Base-by-base conservation (phyloP, 2,329 filamentous ascomycete genomes). In the Pyrenophora graminea region DNA sequence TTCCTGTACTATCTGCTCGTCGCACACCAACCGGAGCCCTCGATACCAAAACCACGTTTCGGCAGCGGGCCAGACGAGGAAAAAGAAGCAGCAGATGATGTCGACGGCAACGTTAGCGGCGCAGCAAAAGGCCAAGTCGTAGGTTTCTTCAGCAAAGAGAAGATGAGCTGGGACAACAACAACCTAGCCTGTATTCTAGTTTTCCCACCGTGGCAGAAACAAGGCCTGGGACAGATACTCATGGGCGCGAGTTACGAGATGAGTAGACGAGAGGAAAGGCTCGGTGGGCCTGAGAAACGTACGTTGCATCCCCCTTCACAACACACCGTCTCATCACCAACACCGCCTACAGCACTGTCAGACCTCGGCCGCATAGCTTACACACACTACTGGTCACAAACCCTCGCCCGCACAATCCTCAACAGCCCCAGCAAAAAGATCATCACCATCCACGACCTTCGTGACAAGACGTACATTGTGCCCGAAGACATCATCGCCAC, bases 121-220 rank as follows among this genome's bases (percentile, higher is more conserved):
- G 38, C 31, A 8, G 38, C 31, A 8, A 50, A 55, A 15, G 56
- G 61, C 3, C 85, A 87, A 67, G 86, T 97, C 25, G 84, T 93
- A 1, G 94, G 94, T n/a, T 97, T 97, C 81, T 99, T 97, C 78
- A 95, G 90, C 58, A 97, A 99, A 71, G 94, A 99, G 74, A 97
- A 97, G 73, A 89, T 97, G 80, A 96, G 91, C 3, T 99, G 94
- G 93, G 94, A 99, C 67, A 92, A 93, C 67, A 97, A 99, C 74
- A 99, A 97, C 61, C 82, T 99, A 4, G 94, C 94, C 1, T 99
- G 94, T 70, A 99, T 99, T 62, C 80, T 97, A 6, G 84, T 97
- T 13, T 97, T 97, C 67, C 94, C 94, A 1, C 94, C 94, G 0
- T 97, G 93, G 85, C 93, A 97, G 74, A 87, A 89, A 57, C 91